A percentile compares a stretch with the other conserved stretches of the same genome.
Evolutionary conservation across 768 basidiomycete genomes (phyloP).

Genomic region (Trametes punicea): DNA sequence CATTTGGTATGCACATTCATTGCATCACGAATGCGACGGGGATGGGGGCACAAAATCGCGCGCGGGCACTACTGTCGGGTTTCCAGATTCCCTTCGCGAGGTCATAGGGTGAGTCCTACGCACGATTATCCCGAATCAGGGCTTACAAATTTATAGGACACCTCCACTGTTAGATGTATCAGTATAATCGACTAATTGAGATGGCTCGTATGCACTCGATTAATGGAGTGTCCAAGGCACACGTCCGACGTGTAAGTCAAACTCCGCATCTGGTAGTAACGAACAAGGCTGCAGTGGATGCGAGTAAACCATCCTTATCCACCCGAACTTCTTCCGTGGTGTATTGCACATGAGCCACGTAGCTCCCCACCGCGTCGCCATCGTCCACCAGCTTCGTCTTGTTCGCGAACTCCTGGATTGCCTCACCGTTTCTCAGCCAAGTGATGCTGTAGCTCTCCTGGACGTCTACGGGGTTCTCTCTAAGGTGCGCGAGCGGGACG

Average conservation of each 20-base stretch:
- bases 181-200: conserved; percentile 8
- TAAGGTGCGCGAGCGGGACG: conserved; percentile 59
- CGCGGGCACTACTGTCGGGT: conserved; percentile 82
- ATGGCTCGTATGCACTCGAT: background rate
- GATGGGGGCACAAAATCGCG: conserved; percentile 85
- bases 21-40: conserved; percentile 89
- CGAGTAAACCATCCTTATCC: conserved; percentile 39
- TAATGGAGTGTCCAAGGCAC: no score
- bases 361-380: conserved; percentile 37
- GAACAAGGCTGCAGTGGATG: conserved; percentile 2
- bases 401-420: conserved; percentile 47
- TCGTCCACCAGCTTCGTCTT: conserved; percentile 44
- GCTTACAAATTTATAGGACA: background rate
- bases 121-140: no score
- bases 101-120: conserved; percentile 17
- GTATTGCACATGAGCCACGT: conserved; percentile 47
- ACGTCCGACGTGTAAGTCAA: background rate
- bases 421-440: conserved; percentile 50
- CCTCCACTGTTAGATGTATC: background rate
- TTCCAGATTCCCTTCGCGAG: conserved; percentile 86
- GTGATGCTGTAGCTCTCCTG: conserved; percentile 53
- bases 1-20: conserved; percentile 91
- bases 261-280: background rate
- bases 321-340: conserved; percentile 54
- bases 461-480: conserved; percentile 29